A percentile compares a stretch with the other conserved stretches of the same genome.
Conservation (phyloP, 1,284 basidiomycete genomes). For the Laetiporus sulphureus region DNA sequence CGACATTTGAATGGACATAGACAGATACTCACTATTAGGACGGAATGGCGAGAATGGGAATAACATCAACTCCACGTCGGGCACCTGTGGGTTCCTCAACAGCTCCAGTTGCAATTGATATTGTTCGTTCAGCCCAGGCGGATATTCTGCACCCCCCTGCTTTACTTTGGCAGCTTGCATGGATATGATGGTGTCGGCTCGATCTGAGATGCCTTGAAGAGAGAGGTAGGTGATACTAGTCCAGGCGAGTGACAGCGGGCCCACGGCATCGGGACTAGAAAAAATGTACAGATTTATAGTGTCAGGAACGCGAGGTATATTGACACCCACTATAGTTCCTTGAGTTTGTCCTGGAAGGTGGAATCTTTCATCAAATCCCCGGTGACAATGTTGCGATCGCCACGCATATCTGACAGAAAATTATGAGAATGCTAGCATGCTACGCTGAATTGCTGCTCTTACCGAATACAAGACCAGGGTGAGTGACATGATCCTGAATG, state of each 20-base stretch:
- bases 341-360: constrained; percentile 13
- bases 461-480: constrained; percentile 1
- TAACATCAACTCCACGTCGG: constrained; percentile 12
- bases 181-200: constrained; percentile 3
- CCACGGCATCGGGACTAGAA: constrained; percentile 3
- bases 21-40: neutral
- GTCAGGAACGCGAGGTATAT: neutral
- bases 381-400: constrained; percentile 16
- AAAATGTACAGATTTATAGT: neutral
- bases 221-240: constrained; percentile 10
- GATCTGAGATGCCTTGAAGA: constrained; percentile 4
- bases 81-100: constrained; percentile 4
- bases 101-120: constrained; percentile 9
- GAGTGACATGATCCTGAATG: constrained; percentile 28
- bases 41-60: constrained; percentile 6
- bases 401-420: constrained; percentile 17
- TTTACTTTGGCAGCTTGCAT: constrained; percentile 1
- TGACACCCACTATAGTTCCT: constrained; percentile 19
- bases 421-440: neutral
- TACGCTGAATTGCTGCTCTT: neutral
- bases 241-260: constrained; percentile 4
- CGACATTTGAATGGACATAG: neutral
- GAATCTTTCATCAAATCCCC: constrained; percentile 20
- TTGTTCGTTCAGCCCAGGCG: constrained; percentile 8
- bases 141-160: neutral